Conservation (phyloP, 2,329 filamentous ascomycete genomes). For the Fusarium poae region DNA sequence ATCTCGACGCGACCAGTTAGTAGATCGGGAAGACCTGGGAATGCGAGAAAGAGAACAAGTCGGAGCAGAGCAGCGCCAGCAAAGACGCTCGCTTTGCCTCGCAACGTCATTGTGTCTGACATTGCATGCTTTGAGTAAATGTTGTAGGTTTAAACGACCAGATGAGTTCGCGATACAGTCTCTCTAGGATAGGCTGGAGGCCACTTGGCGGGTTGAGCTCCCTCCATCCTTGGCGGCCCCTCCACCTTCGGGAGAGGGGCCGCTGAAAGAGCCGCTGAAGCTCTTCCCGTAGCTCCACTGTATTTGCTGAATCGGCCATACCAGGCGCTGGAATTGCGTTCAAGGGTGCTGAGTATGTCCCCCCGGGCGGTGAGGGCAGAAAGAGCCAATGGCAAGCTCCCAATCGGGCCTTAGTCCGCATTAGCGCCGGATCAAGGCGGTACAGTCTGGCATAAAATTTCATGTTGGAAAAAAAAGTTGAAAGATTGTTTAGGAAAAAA, state of each 20-base stretch:
- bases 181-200: slow-evolving; percentile 38
- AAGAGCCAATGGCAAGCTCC: slow-evolving; percentile 12
- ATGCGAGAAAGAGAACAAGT: slow-evolving; percentile 81
- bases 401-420: slow-evolving; percentile 11
- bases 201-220: slow-evolving; percentile 51
- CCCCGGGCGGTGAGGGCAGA: slow-evolving; percentile 25
- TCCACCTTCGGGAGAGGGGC: slow-evolving; percentile 41
- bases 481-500: slow-evolving; percentile 49
- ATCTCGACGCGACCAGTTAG: slow-evolving; percentile 94
- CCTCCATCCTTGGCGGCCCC: slow-evolving; percentile 36
- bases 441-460: slow-evolving; percentile 54
- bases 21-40: slow-evolving; percentile 85
- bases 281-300: slow-evolving; percentile 25
- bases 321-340: slow-evolving; percentile 20
- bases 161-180: slow-evolving; percentile 32
- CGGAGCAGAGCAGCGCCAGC: slow-evolving; percentile 81
- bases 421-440: slow-evolving; percentile 43
- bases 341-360: slow-evolving; percentile 18
- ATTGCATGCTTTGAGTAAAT: slow-evolving; percentile 52
- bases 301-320: slow-evolving; percentile 33
- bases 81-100: slow-evolving; percentile 71
- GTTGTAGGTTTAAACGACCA: slow-evolving; percentile 40
- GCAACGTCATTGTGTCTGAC: slow-evolving; percentile 56
- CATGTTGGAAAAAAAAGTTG: slow-evolving; percentile 51
- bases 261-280: slow-evolving; percentile 41